phyloP scores from a whole-genome alignment of 257 asterid genomes.

The Schizonepeta tenuifolia region DNA sequence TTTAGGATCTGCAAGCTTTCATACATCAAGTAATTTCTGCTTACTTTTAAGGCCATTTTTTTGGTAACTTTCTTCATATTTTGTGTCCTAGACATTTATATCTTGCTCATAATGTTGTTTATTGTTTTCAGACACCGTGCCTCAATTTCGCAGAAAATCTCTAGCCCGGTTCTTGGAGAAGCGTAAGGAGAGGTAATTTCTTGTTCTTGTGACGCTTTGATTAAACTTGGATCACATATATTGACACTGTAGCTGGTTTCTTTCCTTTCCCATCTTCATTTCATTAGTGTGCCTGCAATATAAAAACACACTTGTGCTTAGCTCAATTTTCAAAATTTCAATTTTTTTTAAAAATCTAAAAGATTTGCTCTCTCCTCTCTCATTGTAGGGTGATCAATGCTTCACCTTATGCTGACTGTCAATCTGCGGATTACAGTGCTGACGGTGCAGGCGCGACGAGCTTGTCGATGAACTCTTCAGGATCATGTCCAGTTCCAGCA shows the following conservation, averaged over 20 bases:
- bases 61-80: too few species aligned
- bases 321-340: neutral
- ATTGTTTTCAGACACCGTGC: conserved; percentile 62
- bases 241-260: too few species aligned
- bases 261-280: too few species aligned
- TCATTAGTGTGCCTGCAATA: too few species aligned
- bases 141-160: conserved; percentile 88
- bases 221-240: neutral
- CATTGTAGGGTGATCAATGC: conserved; percentile 53
- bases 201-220: neutral
- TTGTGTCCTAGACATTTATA: neutral
- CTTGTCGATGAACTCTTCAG: conserved; percentile 52
- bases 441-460: conserved; percentile 47
- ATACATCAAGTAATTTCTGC: conserved; percentile 53
- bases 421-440: conserved; percentile 47
- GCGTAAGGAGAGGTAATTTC: conserved; percentile 84
- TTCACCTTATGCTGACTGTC: conserved; percentile 55
- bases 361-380: neutral
- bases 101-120: neutral
- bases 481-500: conserved; percentile 51
- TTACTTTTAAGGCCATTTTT: conserved; percentile 8
- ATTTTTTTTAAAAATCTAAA: neutral
- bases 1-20: conserved; percentile 42
- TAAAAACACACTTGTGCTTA: neutral
- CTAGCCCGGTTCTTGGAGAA: conserved; percentile 90